Base-by-base conservation (phyloP, 2,329 filamentous ascomycete species). In the Trichoderma lentiforme region DNA sequence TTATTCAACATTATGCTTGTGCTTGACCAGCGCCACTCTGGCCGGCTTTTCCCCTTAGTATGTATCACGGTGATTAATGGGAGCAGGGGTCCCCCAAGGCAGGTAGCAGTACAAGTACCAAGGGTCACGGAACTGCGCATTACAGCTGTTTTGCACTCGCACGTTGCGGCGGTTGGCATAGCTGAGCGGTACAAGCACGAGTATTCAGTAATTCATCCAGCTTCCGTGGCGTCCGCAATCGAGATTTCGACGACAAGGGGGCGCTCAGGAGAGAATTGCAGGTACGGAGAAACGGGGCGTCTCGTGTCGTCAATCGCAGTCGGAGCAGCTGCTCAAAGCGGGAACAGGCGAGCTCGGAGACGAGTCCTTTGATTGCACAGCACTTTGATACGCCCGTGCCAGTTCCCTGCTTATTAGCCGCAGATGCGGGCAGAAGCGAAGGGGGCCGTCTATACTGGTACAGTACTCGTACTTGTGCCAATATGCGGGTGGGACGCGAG, bases 371-470 rank as follows among this genome's bases (percentile, higher is more conserved):
- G 67, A 70, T 70, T 63, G 67, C 67, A 63, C 67, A 47, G 57
- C 21, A 63, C 51, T 70, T 63, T 70, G 67, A 63, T 63, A 63
- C 57, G 57, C 57, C 67, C 58, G 67, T 70, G 39, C 67, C 57
- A 63, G 56, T 39, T 62, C 67, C 67, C 67, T 70, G 67, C 67
- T 70, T 63, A 69, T 69, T 63, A 70, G 67, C 67, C 47, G 67
- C 67, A 70, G 57, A 70, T 70, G 67, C 67, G 67, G 66, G 47
- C 67, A 63, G 67, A 70, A 62, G 67, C 67, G 67, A 70, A 62
- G 67, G 67, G 66, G 58, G 64, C 58, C 57, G 57, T 34, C 18
- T 60, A 21, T 56, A 56, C 51, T 26, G 12, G 56, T 58, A 58
- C 56, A n/a, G 57, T 21, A 34, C 30, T 30, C 57, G 57, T 34